Evolutionary conservation across 139 green algal species (phyloP).

Genomic region (Mychonastes homosphaera): DNA sequence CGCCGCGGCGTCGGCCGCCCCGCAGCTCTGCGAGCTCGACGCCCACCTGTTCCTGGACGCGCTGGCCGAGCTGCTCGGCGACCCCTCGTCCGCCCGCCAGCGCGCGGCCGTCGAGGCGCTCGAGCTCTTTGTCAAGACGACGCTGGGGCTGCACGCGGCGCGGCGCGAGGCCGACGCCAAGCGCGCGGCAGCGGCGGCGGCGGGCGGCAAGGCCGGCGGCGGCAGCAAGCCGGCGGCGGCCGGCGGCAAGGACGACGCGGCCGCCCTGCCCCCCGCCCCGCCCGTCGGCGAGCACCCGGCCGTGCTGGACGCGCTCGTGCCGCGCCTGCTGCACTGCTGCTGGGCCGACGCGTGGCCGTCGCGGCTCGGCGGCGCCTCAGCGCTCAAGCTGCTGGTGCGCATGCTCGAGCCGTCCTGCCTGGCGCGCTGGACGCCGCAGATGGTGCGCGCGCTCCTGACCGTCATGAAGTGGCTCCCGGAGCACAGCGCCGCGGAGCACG

Average conservation of each 20-base stretch:
- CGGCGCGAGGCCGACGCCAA: slow-evolving; percentile 1
- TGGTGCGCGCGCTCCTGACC: slow-evolving; percentile 51
- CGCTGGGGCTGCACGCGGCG: slow-evolving; percentile 46
- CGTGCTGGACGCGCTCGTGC: slow-evolving; percentile 68
- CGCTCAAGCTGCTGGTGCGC: slow-evolving; percentile 40
- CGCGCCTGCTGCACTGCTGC: slow-evolving; percentile 76
- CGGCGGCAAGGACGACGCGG: not conserved
- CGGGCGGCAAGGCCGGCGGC: not conserved
- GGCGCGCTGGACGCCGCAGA: slow-evolving; percentile 19
- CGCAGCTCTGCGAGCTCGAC: slow-evolving; percentile 62
- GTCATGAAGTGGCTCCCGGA: slow-evolving; percentile 64
- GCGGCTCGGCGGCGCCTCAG: slow-evolving; percentile 64
- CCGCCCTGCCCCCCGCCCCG: slow-evolving; percentile 1
- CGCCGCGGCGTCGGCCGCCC: slow-evolving; percentile 6
- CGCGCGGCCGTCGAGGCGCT: slow-evolving; percentile 52
- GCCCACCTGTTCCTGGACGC: slow-evolving; percentile 78
- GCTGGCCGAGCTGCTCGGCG: slow-evolving; percentile 57
- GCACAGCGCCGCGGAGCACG: slow-evolving; percentile 43
- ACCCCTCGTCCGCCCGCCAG: slow-evolving; percentile 21
- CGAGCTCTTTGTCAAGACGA: slow-evolving; percentile 59
- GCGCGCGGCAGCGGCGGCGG: not conserved
- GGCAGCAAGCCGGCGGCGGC: not conserved
- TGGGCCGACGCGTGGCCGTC: slow-evolving; percentile 70
- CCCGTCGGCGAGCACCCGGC: slow-evolving; percentile 2
- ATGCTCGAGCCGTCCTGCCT: slow-evolving; percentile 45